Base-by-base conservation (phyloP, 2,329 filamentous ascomycete species). In the Mycosphaerelloides madeirae region DNA sequence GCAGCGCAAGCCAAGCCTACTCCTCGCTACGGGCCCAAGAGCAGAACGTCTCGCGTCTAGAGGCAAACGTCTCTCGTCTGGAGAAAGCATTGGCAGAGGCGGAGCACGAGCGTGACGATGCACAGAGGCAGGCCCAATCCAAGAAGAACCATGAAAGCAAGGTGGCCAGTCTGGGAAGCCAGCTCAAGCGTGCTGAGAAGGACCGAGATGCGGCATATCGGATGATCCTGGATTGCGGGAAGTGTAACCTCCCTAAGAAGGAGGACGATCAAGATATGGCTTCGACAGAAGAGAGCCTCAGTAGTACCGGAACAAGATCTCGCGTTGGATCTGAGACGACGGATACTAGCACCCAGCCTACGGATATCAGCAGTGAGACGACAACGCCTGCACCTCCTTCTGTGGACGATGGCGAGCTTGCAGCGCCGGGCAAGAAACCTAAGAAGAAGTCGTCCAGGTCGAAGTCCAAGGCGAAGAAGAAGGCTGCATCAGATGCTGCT, bases 381-480 rank as follows among this genome's bases (percentile, higher is more conserved):
- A 41, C 48, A 9, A 38, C 44, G 16, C 43, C 55, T 11, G 50
- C 44, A 18, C 51, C 54, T 7, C 46, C 49, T 9, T 46, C 56
- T 8, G 47, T 53, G 1, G 56, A 54, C 18, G 51, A 34, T 12
- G 53, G 49, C 12, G 60, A 63, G 32, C 25, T 47, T 14, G 54
- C 49, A 12, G 50, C 44, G 11, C 36, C 67, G 12, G 66, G 60
- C 12, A 65, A 71, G 9, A 69, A 70, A 47, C 91, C 89, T 69
- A 94, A 87, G 67, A 90, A 87, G 66, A 94, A 89, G 53, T 87
- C 61, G 53, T 73, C 72, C 54, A 73, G 87, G 64, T 95, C 91
- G 73, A 95, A 68, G 54, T 70, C 70, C 41, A 73, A 87, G 63
- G 93, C 90, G 71, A 95, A 94, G 77, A 85, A 90, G 72, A 80